These are phyloP conservation scores for Dothistroma pini DNA, from an alignment of 2,329 filamentous ascomycete genomes.

Conservation along the genomic window DNA sequence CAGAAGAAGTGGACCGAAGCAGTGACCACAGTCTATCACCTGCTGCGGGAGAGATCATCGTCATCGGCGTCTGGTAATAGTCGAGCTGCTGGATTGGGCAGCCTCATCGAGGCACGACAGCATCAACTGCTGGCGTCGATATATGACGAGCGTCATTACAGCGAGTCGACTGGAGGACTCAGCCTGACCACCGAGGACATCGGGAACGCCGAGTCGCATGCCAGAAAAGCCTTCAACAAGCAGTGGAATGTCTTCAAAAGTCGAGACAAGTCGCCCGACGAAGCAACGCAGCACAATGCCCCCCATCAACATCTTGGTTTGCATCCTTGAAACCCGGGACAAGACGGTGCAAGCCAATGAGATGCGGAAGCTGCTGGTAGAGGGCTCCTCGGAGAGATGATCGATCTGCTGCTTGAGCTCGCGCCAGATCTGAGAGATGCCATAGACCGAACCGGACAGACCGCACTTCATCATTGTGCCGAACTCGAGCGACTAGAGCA, in stretches of 20 bases:
- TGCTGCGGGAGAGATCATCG: slow-evolving; percentile 16
- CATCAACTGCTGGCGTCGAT: slow-evolving; percentile 23
- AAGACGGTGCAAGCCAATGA: slow-evolving; percentile 22
- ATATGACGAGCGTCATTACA: slow-evolving; percentile 21
- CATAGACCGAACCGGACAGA: slow-evolving; percentile 20
- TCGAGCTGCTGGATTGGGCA: neutral
- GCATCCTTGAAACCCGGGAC: slow-evolving; percentile 19
- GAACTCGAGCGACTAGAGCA: slow-evolving; percentile 15
- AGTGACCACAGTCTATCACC: slow-evolving; percentile 14
- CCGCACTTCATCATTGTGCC: slow-evolving; percentile 22
- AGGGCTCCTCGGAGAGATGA: slow-evolving; percentile 16
- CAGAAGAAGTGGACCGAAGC: slow-evolving; percentile 25
- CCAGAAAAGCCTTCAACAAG: slow-evolving; percentile 18
- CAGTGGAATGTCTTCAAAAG: slow-evolving; percentile 10
- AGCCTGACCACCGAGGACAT: slow-evolving; percentile 15
- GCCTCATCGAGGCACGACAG: slow-evolving; percentile 17
- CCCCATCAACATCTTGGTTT: slow-evolving; percentile 17
- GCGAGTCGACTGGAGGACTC: slow-evolving; percentile 7
- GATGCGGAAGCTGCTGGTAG: slow-evolving; percentile 10
- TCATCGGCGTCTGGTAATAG: neutral
- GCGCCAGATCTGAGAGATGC: slow-evolving; percentile 18
- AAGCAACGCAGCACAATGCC: slow-evolving; percentile 12
- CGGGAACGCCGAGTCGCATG: slow-evolving; percentile 22
- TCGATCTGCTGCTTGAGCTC: slow-evolving; percentile 19
- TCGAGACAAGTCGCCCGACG: slow-evolving; percentile 4